phyloP scores from a whole-genome alignment of 768 basidiomycete species.

The Kwoniella sp. region DNA sequence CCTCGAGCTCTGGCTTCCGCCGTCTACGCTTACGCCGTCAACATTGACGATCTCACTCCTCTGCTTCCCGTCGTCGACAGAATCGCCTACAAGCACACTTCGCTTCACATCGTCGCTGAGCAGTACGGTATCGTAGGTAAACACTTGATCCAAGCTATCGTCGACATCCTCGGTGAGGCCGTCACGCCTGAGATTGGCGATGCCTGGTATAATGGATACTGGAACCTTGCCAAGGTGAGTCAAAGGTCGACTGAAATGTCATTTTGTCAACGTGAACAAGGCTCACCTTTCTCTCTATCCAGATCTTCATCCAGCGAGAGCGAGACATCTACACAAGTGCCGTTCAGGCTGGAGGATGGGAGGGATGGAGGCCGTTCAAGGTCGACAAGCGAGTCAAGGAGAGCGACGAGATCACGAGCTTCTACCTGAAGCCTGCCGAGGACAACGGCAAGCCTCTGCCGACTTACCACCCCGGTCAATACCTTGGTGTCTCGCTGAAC shows the following conservation, averaged over 20 bases:
- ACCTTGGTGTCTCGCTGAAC: constrained; percentile 26
- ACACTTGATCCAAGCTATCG: constrained; percentile 34
- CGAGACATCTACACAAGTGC: constrained; percentile 18
- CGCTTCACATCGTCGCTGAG: constrained; percentile 29
- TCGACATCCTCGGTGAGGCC: constrained; percentile 34
- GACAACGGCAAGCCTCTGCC: constrained; percentile 17
- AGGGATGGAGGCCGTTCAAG: constrained; percentile 28
- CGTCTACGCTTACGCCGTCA: constrained; percentile 35
- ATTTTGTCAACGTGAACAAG: background rate
- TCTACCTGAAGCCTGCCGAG: constrained; percentile 25
- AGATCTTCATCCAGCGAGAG: constrained; percentile 33
- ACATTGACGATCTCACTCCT: constrained; percentile 38
- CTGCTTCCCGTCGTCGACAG: constrained; percentile 31
- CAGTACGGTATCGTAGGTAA: constrained; percentile 40
- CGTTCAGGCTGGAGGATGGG: constrained; percentile 22
- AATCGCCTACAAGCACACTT: constrained; percentile 40
- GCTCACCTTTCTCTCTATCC: background rate
- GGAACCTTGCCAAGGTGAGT: constrained; percentile 23
- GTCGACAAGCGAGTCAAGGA: constrained; percentile 25
- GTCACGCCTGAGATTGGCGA: constrained; percentile 32
- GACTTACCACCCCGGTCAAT: constrained; percentile 27
- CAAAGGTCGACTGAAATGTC: background rate
- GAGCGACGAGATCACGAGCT: constrained; percentile 29
- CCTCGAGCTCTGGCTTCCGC: constrained; percentile 35
- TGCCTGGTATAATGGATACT: constrained; percentile 38